Evolutionary conservation across 2,329 filamentous ascomycete genomes (phyloP).

Genomic region (Sphaerostilbella broomeana): DNA sequence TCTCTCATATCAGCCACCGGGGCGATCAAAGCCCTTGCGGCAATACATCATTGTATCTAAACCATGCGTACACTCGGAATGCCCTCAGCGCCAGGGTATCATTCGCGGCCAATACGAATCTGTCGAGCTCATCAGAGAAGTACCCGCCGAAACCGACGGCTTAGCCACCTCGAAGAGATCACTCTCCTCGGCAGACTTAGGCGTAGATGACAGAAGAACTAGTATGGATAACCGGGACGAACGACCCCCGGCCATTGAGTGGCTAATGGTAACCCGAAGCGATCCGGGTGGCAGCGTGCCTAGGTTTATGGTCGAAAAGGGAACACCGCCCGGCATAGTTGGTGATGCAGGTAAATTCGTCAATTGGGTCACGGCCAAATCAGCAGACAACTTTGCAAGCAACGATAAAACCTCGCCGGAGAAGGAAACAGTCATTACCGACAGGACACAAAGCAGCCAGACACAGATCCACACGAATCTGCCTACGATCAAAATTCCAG

Average conservation of each 20-base stretch:
- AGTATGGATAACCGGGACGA: conserved; percentile 21
- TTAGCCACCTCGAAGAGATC: conserved; percentile 28
- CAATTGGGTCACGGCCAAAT: conserved; percentile 56
- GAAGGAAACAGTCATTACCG: neutral
- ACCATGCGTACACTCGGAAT: conserved; percentile 71
- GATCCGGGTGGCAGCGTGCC: conserved; percentile 86
- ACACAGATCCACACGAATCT: conserved; percentile 6
- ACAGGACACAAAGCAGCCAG: too few species aligned
- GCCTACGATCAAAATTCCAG: conserved; percentile 17
- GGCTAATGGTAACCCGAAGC: conserved; percentile 87
- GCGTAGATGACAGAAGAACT: conserved; percentile 23
- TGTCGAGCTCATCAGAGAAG: conserved; percentile 82
- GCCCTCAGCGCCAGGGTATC: conserved; percentile 62
- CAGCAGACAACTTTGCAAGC: conserved; percentile 27
- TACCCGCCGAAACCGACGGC: conserved; percentile 51
- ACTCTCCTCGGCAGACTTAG: conserved; percentile 27
- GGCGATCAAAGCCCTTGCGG: conserved; percentile 39
- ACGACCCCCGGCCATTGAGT: conserved; percentile 57
- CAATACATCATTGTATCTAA: conserved; percentile 86
- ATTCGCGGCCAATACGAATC: conserved; percentile 86
- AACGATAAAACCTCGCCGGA: conserved; percentile 1
- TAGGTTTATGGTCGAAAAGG: conserved; percentile 84
- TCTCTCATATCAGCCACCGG: conserved; percentile 31
- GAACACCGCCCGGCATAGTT: conserved; percentile 74
- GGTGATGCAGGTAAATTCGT: conserved; percentile 75